These are phyloP conservation scores for Termitomyces sp. DNA, from an alignment of 768 basidiomycete species.

Conservation along the genomic window DNA sequence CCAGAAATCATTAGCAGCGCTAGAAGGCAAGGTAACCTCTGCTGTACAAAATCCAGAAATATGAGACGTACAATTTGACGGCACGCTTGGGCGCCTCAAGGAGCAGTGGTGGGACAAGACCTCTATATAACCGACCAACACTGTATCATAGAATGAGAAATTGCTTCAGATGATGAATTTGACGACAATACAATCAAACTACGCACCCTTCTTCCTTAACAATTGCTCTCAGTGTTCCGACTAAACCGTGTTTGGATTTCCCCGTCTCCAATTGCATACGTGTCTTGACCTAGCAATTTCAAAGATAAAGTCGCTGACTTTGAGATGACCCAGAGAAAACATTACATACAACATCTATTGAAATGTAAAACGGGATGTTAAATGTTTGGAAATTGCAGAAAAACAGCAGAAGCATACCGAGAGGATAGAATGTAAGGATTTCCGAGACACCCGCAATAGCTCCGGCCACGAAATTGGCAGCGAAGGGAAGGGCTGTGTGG, in stretches of 20 bases:
- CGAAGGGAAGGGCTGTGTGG: constrained; percentile 68
- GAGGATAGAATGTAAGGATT: constrained; percentile 83
- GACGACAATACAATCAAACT: not conserved
- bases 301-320: constrained; percentile 3
- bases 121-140: constrained; percentile 82
- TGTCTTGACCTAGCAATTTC: constrained; percentile 76
- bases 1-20: constrained; percentile 94
- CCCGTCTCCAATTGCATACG: constrained; percentile 96
- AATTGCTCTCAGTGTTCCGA: constrained; percentile 81
- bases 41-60: not conserved
- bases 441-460: constrained; percentile 92
- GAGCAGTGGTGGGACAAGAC: constrained; percentile 91
- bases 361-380: constrained; percentile 7
- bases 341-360: constrained; percentile 75
- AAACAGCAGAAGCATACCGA: constrained; percentile 50
- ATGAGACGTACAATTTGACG: constrained; percentile 73
- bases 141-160: constrained; percentile 30
- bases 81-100: constrained; percentile 98
- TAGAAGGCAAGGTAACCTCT: constrained; percentile 18
- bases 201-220: constrained; percentile 87
- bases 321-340: constrained; percentile 7
- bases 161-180: constrained; percentile 10
- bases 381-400: not conserved
- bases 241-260: constrained; percentile 66
- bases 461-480: constrained; percentile 89